phyloP scores from a whole-genome alignment of 2,329 filamentous ascomycete genomes.

The Trichophyton verrucosum region DNA sequence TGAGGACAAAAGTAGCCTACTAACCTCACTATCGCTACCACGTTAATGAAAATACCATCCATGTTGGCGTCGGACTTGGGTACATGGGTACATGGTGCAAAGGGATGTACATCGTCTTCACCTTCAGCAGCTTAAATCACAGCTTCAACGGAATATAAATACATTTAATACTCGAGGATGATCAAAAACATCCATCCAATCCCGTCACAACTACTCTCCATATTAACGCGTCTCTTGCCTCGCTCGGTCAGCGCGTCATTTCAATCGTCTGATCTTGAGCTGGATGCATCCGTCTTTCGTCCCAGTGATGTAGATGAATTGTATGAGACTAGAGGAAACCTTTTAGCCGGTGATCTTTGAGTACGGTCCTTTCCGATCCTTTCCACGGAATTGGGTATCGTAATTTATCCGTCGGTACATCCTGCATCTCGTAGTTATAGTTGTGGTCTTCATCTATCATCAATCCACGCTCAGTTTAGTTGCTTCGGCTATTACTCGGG shows the following conservation, averaged over 20 bases:
- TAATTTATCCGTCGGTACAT: constrained; percentile 38
- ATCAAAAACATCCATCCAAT: neutral
- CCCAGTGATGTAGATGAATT: constrained; percentile 17
- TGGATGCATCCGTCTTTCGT: constrained; percentile 24
- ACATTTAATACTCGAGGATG: neutral
- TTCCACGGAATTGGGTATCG: constrained; percentile 26
- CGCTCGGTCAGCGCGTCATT: constrained; percentile 33
- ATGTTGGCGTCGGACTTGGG: constrained; percentile 14
- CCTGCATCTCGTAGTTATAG: neutral
- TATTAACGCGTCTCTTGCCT: constrained; percentile 37
- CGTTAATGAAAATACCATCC: constrained; percentile 5
- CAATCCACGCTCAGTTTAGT: neutral
- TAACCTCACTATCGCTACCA: constrained; percentile 17
- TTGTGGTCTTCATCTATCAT: neutral
- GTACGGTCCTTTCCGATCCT: constrained; percentile 34
- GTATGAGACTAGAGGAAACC: constrained; percentile 38
- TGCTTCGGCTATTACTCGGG: no score
- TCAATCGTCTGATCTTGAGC: constrained; percentile 28
- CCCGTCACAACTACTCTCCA: neutral
- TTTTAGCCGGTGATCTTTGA: constrained; percentile 37
- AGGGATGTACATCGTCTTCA: neutral
- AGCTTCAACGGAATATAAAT: neutral
- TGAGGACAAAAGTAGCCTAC: constrained; percentile 46
- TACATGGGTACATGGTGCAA: neutral
- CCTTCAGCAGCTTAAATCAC: neutral